Conservation (phyloP, 208 protist species). For the Zelonia costaricensis region DNA sequence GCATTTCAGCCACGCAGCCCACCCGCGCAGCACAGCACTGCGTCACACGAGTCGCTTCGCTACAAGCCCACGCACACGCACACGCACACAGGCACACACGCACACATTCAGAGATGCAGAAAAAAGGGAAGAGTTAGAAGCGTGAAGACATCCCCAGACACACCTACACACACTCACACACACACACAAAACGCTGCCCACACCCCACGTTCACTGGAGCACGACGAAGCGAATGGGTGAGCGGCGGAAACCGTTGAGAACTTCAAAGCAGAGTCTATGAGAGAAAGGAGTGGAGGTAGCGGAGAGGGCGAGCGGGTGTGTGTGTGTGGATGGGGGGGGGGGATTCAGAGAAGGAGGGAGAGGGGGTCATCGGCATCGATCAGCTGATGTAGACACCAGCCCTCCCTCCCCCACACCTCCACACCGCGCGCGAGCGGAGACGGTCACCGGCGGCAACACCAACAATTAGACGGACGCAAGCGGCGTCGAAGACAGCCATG, state of each 20-base stretch:
- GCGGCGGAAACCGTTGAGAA: background rate
- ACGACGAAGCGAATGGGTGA: background rate
- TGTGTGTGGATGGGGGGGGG: too few relatives aligned
- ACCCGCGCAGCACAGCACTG: too few relatives aligned
- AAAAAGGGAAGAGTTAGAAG: background rate
- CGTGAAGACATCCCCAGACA: too few relatives aligned
- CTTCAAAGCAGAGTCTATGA: background rate
- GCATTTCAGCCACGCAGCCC: too few relatives aligned
- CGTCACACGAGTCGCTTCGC: too few relatives aligned
- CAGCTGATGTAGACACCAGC: too few relatives aligned
- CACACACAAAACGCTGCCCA: background rate
- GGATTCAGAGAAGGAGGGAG: background rate
- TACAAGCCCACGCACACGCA: background rate
- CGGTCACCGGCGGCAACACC: too few relatives aligned
- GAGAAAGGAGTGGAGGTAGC: constrained; percentile 12
- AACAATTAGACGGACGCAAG: too few relatives aligned
- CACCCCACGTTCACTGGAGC: background rate
- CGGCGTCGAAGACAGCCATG: too few relatives aligned
- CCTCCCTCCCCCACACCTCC: background rate
- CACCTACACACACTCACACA: constrained; percentile 7
- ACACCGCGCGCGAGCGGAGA: too few relatives aligned
- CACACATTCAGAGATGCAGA: too few relatives aligned
- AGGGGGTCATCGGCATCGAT: background rate
- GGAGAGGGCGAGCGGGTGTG: constrained; percentile 14
- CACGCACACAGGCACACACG: constrained; percentile 1